Percentiles rank a stretch among this genome's conserved stretches.
These are phyloP conservation scores for Lanmaoa pseudosensibilis DNA, from an alignment of 768 basidiomycete species.

Conservation along the genomic window DNA sequence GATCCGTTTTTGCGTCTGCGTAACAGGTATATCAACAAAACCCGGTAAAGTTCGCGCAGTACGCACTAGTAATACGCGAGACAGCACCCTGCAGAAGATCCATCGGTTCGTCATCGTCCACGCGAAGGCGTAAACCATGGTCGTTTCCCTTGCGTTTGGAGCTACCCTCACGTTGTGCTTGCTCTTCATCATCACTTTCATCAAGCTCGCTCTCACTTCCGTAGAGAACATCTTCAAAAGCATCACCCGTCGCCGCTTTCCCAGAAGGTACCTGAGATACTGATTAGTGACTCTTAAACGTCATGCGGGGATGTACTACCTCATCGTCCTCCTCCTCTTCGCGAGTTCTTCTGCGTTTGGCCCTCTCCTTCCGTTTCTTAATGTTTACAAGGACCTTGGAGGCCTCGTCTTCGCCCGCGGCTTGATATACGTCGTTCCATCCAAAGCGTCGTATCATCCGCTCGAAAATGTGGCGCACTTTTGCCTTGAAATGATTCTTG, in stretches of 20 bases:
- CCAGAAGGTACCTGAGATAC: constrained; percentile 39
- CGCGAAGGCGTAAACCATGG: constrained; percentile 64
- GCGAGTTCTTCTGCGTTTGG: constrained; percentile 81
- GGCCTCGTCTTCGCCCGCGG: constrained; percentile 74
- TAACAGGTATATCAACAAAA: constrained; percentile 5
- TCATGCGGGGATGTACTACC: constrained; percentile 19
- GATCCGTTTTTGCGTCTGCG: constrained; percentile 45
- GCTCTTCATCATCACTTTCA: constrained; percentile 63
- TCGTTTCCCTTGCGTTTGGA: constrained; percentile 39
- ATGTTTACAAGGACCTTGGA: constrained; percentile 91
- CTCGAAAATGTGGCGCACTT: constrained; percentile 97
- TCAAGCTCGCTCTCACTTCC: constrained; percentile 92
- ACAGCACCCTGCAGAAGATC: constrained; percentile 85
- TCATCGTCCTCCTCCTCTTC: constrained; percentile 60
- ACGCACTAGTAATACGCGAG: constrained; percentile 68
- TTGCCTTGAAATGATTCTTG: constrained; percentile 97
- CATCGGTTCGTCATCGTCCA: constrained; percentile 93
- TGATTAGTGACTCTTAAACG: constrained; percentile 8
- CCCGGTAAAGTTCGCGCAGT: neutral
- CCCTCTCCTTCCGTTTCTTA: constrained; percentile 91
- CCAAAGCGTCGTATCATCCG: constrained; percentile 89
- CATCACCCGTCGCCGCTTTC: constrained; percentile 70
- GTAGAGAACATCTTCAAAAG: constrained; percentile 96
- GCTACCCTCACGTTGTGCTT: constrained; percentile 28
- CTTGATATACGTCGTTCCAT: constrained; percentile 79